phyloP scores from a whole-genome alignment of 805 yeast genomes.

The Wickerhamomyces ciferrii region DNA sequence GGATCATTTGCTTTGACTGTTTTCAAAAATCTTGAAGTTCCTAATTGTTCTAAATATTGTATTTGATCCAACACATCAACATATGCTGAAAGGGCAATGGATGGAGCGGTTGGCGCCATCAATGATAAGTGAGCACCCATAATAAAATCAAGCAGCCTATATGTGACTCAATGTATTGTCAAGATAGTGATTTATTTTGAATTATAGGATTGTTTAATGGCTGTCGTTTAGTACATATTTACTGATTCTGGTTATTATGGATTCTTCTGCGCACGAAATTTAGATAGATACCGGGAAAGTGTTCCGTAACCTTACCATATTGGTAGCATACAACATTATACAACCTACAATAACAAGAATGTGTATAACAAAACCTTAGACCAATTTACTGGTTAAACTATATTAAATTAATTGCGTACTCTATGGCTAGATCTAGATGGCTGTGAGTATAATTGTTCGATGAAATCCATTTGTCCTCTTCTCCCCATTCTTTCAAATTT shows the following conservation, averaged over 20 bases:
- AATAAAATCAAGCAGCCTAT: neutral
- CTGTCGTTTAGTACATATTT: too few species aligned
- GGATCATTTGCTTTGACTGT: constrained; percentile 76
- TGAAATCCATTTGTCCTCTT: too few species aligned
- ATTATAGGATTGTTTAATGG: too few species aligned
- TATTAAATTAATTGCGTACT: too few species aligned
- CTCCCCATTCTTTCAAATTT: constrained; percentile 29
- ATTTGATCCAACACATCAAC: constrained; percentile 72
- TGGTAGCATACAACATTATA: too few species aligned
- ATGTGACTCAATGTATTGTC: too few species aligned
- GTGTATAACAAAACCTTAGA: too few species aligned
- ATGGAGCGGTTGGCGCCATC: constrained; percentile 85
- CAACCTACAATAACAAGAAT: too few species aligned
- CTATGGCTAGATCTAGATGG: too few species aligned
- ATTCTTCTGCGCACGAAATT: neutral
- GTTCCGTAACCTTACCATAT: neutral
- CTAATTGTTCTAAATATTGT: constrained; percentile 71
- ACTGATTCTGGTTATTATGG: neutral
- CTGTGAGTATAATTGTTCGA: too few species aligned
- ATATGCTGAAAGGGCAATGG: constrained; percentile 87
- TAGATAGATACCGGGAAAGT: neutral
- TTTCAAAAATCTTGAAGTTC: constrained; percentile 80
- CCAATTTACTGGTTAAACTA: too few species aligned
- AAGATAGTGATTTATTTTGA: too few species aligned
- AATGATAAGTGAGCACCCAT: constrained; percentile 90